Percentiles rank a stretch among this genome's conserved stretches.
phyloP scores from a whole-genome alignment of 1,284 basidiomycete genomes.

The Ustilago loliicola region DNA sequence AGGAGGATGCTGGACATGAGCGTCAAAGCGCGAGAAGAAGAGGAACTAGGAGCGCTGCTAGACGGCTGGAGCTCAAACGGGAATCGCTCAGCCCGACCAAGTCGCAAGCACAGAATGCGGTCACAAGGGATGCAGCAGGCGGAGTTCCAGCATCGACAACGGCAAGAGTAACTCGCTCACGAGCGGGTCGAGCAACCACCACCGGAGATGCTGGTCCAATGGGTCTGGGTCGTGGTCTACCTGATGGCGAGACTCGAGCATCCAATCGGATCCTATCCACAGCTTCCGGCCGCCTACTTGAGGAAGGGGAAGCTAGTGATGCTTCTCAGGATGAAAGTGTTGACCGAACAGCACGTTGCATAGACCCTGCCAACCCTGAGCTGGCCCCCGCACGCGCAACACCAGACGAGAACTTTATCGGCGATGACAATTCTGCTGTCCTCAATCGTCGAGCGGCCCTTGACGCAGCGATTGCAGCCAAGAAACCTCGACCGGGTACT shows the following conservation, averaged over 20 bases:
- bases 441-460: slow-evolving; percentile 30
- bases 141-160: background rate
- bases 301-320: slow-evolving; percentile 29
- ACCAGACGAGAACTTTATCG: slow-evolving; percentile 35
- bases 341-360: background rate
- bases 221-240: slow-evolving; percentile 34
- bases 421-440: slow-evolving; percentile 39
- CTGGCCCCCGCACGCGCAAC: slow-evolving; percentile 23
- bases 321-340: background rate
- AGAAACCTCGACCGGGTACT: slow-evolving; percentile 34
- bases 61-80: slow-evolving; percentile 28
- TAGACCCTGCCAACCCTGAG: slow-evolving; percentile 15
- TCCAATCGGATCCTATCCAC: slow-evolving; percentile 31
- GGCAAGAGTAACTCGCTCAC: slow-evolving; percentile 10
- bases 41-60: slow-evolving; percentile 16
- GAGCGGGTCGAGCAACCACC: background rate
- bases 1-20: background rate
- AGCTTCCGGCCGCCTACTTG: slow-evolving; percentile 34
- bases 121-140: background rate
- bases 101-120: slow-evolving; percentile 6
- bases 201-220: slow-evolving; percentile 9
- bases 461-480: slow-evolving; percentile 39
- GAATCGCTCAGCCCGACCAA: slow-evolving; percentile 34
- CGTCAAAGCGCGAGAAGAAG: slow-evolving; percentile 26
- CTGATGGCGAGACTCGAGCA: background rate